phyloP scores from a whole-genome alignment of 2,329 filamentous ascomycete genomes.

The Colletotrichum liriopes region DNA sequence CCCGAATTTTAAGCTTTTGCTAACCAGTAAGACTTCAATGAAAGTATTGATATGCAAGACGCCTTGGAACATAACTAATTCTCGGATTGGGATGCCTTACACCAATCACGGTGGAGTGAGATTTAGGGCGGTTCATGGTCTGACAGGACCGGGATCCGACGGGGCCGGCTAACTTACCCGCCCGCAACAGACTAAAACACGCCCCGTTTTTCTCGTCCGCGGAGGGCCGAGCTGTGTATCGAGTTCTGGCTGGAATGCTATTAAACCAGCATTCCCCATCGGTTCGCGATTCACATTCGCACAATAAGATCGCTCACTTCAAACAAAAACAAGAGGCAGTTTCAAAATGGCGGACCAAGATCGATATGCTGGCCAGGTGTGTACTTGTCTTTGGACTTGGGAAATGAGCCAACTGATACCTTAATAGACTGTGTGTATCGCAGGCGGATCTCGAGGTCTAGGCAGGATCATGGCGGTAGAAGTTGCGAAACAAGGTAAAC shows the following conservation, averaged over 20 bases:
- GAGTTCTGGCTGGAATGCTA: neutral
- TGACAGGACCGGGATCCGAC: neutral
- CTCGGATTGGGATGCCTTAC: neutral
- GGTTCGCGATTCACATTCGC: neutral
- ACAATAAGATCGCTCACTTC: neutral
- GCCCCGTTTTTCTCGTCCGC: neutral
- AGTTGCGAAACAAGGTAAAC: neutral
- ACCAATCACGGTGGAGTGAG: neutral
- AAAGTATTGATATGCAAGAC: no score
- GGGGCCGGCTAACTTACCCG: neutral
- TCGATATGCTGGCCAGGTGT: neutral
- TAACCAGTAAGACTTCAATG: no score
- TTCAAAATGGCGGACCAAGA: neutral
- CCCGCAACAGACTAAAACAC: neutral
- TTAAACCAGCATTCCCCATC: neutral
- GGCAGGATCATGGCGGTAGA: neutral
- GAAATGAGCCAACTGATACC: neutral
- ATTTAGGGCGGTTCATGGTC: neutral
- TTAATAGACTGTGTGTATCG: neutral
- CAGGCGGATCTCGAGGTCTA: neutral
- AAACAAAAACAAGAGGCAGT: neutral
- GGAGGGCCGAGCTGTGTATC: neutral
- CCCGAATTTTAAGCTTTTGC: no score
- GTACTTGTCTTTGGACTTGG: neutral
- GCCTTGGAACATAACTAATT: no score